Evolutionary conservation across 148 eudicot genomes (phyloP).

Genomic region (Chenopodium album): DNA sequence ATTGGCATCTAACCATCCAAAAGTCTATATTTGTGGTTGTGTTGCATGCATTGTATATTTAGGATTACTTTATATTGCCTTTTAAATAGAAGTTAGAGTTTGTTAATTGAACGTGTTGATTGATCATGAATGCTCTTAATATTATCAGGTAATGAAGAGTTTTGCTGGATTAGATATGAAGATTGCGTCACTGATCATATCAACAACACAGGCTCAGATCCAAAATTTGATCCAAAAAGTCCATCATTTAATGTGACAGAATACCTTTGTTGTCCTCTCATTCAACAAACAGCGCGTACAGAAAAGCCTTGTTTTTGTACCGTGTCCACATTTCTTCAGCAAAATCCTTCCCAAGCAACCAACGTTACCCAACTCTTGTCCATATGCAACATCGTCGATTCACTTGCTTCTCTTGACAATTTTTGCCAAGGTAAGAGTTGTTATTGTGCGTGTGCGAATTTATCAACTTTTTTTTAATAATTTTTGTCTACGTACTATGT

Average conservation of each 20-base stretch:
- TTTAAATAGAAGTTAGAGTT: too few relatives aligned
- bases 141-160: too few relatives aligned
- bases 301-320: slow-evolving; percentile 20
- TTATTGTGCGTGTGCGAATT: too few relatives aligned
- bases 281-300: slow-evolving; percentile 3
- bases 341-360: slow-evolving; percentile 7
- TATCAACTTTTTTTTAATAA: too few relatives aligned
- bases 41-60: too few relatives aligned
- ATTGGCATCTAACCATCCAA: too few relatives aligned
- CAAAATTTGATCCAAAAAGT: slow-evolving; percentile 9
- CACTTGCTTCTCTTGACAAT: slow-evolving; percentile 13
- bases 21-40: too few relatives aligned
- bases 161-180: not conserved
- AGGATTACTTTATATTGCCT: too few relatives aligned
- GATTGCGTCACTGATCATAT: not conserved
- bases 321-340: not conserved
- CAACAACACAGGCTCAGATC: not conserved
- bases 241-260: slow-evolving; percentile 17
- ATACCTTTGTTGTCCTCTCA: slow-evolving; percentile 16
- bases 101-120: too few relatives aligned
- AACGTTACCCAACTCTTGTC: slow-evolving; percentile 2
- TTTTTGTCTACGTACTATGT: too few relatives aligned
- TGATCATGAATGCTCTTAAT: too few relatives aligned
- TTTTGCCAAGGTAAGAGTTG: slow-evolving; percentile 17
- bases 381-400: not conserved